Evolutionary conservation across 148 eudicot genomes (phyloP), one percentile per base, ranked within the genome.

Genomic region (Rhododendron williamsianum): DNA sequence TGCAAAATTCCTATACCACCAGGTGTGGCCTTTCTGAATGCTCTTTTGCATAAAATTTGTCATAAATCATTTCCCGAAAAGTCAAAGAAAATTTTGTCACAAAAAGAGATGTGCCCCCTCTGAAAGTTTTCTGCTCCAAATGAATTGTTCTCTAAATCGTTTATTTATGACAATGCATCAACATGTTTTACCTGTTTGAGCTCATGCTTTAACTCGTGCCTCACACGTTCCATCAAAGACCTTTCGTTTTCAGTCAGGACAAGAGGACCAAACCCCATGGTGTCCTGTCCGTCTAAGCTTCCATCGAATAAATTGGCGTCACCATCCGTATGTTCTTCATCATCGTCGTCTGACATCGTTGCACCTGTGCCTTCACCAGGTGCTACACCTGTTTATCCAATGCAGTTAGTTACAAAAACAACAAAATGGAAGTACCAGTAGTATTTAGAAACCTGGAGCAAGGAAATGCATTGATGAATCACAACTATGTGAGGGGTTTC

Each of bases 311-410:
- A 71, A 89, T 93, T 93, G 54, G 90, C 85, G 35, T 93, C 96
- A 79, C 94, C 92, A 51, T 93, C 98, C 48, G 87, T 90, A 9
- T 92, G 96, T 63, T 93, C 97, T 54, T 93, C 97, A 9, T 94
- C 98, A 25, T 94, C 98, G 15, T 78, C 81, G 74, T 96, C 98
- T 18, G 98, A 96, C 98, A 96, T 96, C 13, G 98, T 94, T 46
- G 98, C 98, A 38, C 98, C 98, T 63, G 98, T 92, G 73, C 98
- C 98, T 89, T 94, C 98, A 38, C 95, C 98, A 30, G 97, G 97
- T 80, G 97, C 90, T 51, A 93, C 95, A 60, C 98, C 98, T 94
- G 92, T 86, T 67, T 91, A 85, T 87, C 85, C 16, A 83, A 21
- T n/a, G 48, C 41, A 27, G 8, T 74, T 38, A 67, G 85, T 16